Percentiles rank a stretch among this genome's conserved stretches.
These are phyloP conservation scores for Chytriomyces confervae DNA, from an alignment of 192 early-diverging fungal genomes.

Conservation along the genomic window DNA sequence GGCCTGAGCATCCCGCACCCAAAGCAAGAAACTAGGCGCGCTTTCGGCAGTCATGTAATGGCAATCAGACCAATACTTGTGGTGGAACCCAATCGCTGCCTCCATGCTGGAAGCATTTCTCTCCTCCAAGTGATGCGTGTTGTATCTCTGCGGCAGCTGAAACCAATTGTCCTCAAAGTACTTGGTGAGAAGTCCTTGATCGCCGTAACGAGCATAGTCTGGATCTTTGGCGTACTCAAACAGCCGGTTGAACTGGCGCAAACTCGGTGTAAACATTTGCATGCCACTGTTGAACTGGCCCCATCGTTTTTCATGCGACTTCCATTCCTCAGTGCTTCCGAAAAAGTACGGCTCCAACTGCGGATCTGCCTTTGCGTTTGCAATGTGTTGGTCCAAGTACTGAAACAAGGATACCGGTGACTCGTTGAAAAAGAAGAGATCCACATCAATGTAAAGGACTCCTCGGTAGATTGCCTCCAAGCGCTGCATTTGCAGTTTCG, in stretches of 20 bases:
- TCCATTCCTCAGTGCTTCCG: slow-evolving; percentile 10
- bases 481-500: slow-evolving; percentile 10
- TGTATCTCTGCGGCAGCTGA: background rate
- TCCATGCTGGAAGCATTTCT: background rate
- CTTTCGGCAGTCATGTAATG: background rate
- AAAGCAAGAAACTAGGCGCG: background rate
- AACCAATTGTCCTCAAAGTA: slow-evolving; percentile 12
- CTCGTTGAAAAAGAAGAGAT: slow-evolving; percentile 4
- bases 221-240: slow-evolving; percentile 15
- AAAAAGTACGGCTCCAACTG: slow-evolving; percentile 3
- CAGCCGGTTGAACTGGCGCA: slow-evolving; percentile 2
- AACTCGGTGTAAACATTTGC: slow-evolving; percentile 14
- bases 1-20: background rate
- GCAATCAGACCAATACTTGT: slow-evolving; percentile 17
- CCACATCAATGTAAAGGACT: background rate
- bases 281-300: slow-evolving; percentile 16
- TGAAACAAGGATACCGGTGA: slow-evolving; percentile 4
- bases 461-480: slow-evolving; percentile 6
- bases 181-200: slow-evolving; percentile 10
- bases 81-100: background rate
- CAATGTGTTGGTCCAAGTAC: background rate
- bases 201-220: slow-evolving; percentile 5
- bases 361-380: background rate
- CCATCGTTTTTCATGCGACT: background rate
- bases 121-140: slow-evolving; percentile 13